Conservation (phyloP, 768 basidiomycete species). For the Tubosaeta brunneosetosa region DNA sequence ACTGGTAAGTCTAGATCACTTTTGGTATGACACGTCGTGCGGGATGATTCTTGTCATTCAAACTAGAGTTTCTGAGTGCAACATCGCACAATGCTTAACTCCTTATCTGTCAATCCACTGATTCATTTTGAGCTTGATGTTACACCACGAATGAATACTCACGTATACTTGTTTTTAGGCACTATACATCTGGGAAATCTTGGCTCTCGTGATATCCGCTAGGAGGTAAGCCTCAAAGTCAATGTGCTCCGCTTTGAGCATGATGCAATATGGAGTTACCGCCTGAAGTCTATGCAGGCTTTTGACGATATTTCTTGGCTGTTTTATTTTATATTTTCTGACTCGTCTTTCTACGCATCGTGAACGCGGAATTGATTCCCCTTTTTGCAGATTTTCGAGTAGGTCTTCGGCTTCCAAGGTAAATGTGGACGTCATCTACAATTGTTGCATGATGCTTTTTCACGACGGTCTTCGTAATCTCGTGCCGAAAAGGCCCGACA, state of each 20-base stretch:
- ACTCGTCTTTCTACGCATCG: constrained; percentile 21
- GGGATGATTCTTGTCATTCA: constrained; percentile 66
- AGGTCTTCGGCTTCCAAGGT: constrained; percentile 6
- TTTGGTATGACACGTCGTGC: constrained; percentile 7
- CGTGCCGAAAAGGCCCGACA: constrained; percentile 90
- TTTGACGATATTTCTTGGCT: constrained; percentile 78
- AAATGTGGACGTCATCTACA: not conserved
- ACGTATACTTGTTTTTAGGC: constrained; percentile 7
- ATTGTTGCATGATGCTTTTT: constrained; percentile 15
- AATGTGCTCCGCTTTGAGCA: not conserved
- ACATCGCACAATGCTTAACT: constrained; percentile 56
- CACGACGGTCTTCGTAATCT: constrained; percentile 92
- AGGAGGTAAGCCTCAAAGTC: constrained; percentile 5
- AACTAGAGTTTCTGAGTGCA: constrained; percentile 93
- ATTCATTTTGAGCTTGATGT: constrained; percentile 24
- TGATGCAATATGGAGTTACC: constrained; percentile 68
- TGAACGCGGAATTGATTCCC: not conserved
- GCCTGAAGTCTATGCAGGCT: constrained; percentile 54
- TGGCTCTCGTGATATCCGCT: not conserved
- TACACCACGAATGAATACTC: not conserved
- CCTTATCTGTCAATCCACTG: constrained; percentile 62
- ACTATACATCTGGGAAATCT: not conserved
- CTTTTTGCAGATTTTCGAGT: not conserved
- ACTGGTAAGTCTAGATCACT: constrained; percentile 8
- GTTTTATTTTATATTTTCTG: constrained; percentile 61